A percentile compares a stretch with the other conserved stretches of the same genome.
phyloP scores from a whole-genome alignment of 768 basidiomycete genomes.

The Fistulinella prunicolor region DNA sequence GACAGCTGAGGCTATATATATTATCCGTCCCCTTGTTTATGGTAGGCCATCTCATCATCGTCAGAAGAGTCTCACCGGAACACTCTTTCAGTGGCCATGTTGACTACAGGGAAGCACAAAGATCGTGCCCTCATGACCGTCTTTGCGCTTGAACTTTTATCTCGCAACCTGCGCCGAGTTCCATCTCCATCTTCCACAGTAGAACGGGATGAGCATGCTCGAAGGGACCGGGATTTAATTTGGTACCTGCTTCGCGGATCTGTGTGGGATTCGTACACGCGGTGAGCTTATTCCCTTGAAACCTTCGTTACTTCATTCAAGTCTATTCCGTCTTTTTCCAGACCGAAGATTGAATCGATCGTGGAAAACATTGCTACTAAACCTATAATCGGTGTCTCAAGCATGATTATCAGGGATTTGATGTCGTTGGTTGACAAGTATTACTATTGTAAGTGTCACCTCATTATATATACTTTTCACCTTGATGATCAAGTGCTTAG shows the following conservation, averaged over 20 bases:
- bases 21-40: conserved; percentile 72
- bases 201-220: conserved; percentile 77
- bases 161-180: conserved; percentile 69
- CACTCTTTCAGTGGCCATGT: conserved; percentile 19
- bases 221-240: conserved; percentile 75
- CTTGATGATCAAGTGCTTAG: conserved; percentile 21
- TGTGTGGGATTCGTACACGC: conserved; percentile 78
- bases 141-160: conserved; percentile 67
- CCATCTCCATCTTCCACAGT: conserved; percentile 59
- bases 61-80: conserved; percentile 5
- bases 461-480: background rate
- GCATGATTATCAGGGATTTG: conserved; percentile 78
- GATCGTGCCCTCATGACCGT: conserved; percentile 64
- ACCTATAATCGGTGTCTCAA: conserved; percentile 66
- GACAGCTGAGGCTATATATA: conserved; percentile 69
- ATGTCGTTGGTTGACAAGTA: conserved; percentile 87
- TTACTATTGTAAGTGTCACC: conserved; percentile 72
- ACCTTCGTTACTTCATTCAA: background rate
- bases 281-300: conserved; percentile 39
- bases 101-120: conserved; percentile 23
- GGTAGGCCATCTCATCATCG: conserved; percentile 43
- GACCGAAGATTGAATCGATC: conserved; percentile 71
- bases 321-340: conserved; percentile 27
- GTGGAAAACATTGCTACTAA: conserved; percentile 51
- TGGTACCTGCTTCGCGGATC: conserved; percentile 87